phyloP scores from a whole-genome alignment of 2,329 filamentous ascomycete genomes.

The Aspergillus amoenus region DNA sequence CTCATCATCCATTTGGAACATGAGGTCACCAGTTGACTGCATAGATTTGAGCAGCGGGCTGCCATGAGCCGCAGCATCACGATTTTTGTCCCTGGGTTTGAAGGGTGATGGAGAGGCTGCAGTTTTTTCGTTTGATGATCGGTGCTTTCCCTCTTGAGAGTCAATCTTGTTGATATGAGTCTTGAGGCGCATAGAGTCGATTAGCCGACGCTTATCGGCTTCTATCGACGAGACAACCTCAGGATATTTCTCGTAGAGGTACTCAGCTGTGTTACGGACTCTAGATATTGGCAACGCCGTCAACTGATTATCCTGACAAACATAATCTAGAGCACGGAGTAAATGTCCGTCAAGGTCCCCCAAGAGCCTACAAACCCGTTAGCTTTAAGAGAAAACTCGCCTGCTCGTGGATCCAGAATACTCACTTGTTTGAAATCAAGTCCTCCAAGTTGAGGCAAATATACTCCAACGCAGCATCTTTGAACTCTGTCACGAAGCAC shows the following conservation, averaged over 20 bases:
- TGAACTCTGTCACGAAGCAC: constrained; percentile 80
- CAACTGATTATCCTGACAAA: constrained; percentile 80
- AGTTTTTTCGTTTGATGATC: constrained; percentile 66
- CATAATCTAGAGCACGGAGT: constrained; percentile 73
- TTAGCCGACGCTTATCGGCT: constrained; percentile 57
- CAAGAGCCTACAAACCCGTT: constrained; percentile 56
- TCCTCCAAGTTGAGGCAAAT: constrained; percentile 87
- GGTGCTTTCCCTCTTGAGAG: constrained; percentile 60
- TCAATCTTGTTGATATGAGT: constrained; percentile 65
- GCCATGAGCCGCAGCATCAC: constrained; percentile 48
- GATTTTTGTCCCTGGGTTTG: constrained; percentile 44
- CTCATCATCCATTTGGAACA: constrained; percentile 94
- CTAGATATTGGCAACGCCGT: constrained; percentile 73
- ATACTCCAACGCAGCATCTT: constrained; percentile 84
- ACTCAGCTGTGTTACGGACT: constrained; percentile 67
- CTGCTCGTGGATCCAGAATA: not conserved
- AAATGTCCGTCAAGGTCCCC: constrained; percentile 83
- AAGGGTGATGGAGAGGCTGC: constrained; percentile 47
- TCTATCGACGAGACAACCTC: constrained; percentile 42
- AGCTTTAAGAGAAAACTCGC: not conserved
- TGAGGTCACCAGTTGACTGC: constrained; percentile 71
- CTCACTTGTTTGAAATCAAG: constrained; percentile 80
- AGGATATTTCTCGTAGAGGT: constrained; percentile 46
- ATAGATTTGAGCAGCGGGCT: constrained; percentile 70
- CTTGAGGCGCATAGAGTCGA: constrained; percentile 75